Conservation (phyloP, 169 alveolate species). For the Toxoplasma gondii region DNA sequence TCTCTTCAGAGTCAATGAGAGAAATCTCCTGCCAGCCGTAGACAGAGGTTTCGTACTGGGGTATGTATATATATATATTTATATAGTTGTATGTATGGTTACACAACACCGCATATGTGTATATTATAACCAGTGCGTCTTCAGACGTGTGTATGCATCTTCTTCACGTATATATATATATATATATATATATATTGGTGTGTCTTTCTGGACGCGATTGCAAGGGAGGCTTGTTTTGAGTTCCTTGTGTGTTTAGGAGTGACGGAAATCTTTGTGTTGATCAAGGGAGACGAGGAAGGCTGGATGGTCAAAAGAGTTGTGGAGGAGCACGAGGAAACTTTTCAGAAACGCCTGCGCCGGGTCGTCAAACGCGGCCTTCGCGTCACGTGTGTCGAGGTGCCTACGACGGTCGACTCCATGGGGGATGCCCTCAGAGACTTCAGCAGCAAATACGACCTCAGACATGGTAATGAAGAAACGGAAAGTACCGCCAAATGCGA, state of each 20-base stretch:
- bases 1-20: too few species aligned
- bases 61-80: too few species aligned
- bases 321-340: neutral
- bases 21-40: too few species aligned
- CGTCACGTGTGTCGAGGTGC: neutral
- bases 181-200: neutral
- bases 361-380: neutral
- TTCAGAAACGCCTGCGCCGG: constrained; percentile 26
- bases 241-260: neutral
- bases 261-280: neutral
- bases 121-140: too few species aligned
- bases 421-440: constrained; percentile 24
- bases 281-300: constrained; percentile 19
- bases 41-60: too few species aligned
- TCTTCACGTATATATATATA: too few species aligned
- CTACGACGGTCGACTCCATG: constrained; percentile 12
- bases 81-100: too few species aligned
- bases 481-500: too few species aligned
- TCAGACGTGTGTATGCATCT: too few species aligned
- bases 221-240: neutral
- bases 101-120: neutral
- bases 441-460: neutral
- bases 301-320: neutral
- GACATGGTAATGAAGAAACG: neutral
- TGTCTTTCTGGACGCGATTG: neutral